These are phyloP conservation scores for Silybum marianum DNA, from an alignment of 129 eudicot genomes.

Conservation along the genomic window DNA sequence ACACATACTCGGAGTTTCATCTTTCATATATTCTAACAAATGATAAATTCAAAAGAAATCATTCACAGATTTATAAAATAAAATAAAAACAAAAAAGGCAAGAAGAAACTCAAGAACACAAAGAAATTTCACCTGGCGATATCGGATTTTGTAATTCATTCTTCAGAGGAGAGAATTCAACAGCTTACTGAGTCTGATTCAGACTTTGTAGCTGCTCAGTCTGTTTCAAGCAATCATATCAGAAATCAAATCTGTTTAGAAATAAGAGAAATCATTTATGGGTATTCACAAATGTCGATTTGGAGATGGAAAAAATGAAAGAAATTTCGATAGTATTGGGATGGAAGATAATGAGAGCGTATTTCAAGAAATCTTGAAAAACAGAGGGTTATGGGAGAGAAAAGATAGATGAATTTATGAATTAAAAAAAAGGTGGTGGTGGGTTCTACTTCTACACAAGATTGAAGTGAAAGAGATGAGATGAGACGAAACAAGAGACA, in stretches of 20 bases:
- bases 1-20: neutral
- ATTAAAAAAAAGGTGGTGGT: neutral
- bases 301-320: conserved; percentile 12
- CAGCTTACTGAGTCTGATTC: neutral
- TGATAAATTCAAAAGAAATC: too few species aligned
- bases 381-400: conserved; percentile 28
- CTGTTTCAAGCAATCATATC: too few species aligned
- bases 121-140: neutral
- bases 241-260: neutral
- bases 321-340: conserved; percentile 16
- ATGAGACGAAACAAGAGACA: conserved; percentile 14
- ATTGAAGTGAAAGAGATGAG: conserved; percentile 22
- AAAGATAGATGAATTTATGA: neutral
- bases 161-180: neutral
- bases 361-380: conserved; percentile 34
- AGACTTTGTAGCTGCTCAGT: neutral
- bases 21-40: neutral
- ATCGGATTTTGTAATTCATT: neutral
- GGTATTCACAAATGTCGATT: conserved; percentile 11
- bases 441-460: conserved; percentile 30
- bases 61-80: neutral
- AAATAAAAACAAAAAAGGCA: too few species aligned
- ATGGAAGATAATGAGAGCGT: conserved; percentile 21
- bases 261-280: conserved; percentile 12
- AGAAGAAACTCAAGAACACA: neutral